Evolutionary conservation across 2,329 filamentous ascomycete genomes (phyloP).

Genomic region (Lanzia echinophila): DNA sequence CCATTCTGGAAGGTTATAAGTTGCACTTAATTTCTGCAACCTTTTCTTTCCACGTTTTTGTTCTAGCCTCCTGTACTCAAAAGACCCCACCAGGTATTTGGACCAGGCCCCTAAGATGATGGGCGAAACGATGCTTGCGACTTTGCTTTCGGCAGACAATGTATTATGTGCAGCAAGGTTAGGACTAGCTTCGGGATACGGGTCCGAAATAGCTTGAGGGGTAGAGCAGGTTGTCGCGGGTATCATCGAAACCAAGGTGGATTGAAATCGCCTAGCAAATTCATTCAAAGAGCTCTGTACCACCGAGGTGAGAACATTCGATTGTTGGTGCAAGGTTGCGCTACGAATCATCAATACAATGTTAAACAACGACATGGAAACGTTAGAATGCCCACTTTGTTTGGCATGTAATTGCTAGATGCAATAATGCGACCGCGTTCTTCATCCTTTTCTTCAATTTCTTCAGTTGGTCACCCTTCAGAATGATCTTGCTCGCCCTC

Average conservation of each 20-base stretch:
- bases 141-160: too few species aligned
- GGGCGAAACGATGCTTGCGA: too few species aligned
- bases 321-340: not conserved
- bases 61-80: slow-evolving; percentile 1
- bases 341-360: not conserved
- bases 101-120: slow-evolving; percentile 4
- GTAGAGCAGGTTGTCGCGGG: too few species aligned
- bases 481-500: slow-evolving; percentile 6
- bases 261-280: too few species aligned
- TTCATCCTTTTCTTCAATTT: slow-evolving; percentile 10
- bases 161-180: too few species aligned
- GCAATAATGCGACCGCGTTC: slow-evolving; percentile 6
- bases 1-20: slow-evolving; percentile 8
- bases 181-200: too few species aligned
- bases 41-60: not conserved
- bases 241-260: too few species aligned
- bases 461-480: slow-evolving; percentile 13
- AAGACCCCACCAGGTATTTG: slow-evolving; percentile 2
- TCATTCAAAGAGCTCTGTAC: not conserved
- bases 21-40: not conserved
- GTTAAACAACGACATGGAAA: not conserved
- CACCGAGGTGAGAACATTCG: not conserved
- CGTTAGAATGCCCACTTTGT: slow-evolving; percentile 1
- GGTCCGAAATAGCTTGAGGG: too few species aligned
- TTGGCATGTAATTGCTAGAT: slow-evolving; percentile 9